Percentiles rank a stretch among this genome's conserved stretches.
phyloP scores from a whole-genome alignment of 2,329 filamentous ascomycete genomes.

The Magnaporthiopsis incrustans region DNA sequence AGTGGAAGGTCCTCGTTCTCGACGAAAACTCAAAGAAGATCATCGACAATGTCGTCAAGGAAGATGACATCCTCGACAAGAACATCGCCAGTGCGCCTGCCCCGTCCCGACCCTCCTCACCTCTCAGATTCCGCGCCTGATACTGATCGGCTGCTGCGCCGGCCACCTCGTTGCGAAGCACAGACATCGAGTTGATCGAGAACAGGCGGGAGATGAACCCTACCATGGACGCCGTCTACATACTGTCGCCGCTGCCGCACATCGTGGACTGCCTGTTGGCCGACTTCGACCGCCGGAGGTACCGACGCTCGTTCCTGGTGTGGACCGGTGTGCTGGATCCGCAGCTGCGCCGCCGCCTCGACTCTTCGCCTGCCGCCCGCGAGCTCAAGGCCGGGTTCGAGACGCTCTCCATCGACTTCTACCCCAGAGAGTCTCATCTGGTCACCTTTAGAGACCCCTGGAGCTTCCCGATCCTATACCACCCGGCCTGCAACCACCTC shows the following conservation, averaged over 20 bases:
- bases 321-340: conserved; percentile 76
- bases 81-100: conserved; percentile 77
- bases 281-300: conserved; percentile 79
- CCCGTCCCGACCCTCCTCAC: conserved; percentile 1
- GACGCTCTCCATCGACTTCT: conserved; percentile 81
- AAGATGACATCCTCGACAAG: conserved; percentile 94
- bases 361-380: conserved; percentile 59
- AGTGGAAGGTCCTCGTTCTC: conserved; percentile 97
- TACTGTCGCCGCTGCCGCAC: conserved; percentile 77
- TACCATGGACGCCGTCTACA: conserved; percentile 90
- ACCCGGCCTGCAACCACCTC: conserved; percentile 79
- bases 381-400: conserved; percentile 73
- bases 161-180: conserved; percentile 11
- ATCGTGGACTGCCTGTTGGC: conserved; percentile 91
- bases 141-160: conserved; percentile 1
- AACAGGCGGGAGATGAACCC: conserved; percentile 73
- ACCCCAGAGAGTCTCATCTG: conserved; percentile 82
- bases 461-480: conserved; percentile 90
- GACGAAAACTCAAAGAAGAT: conserved; percentile 79
- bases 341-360: conserved; percentile 63
- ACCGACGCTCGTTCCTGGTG: conserved; percentile 70
- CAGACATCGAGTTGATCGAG: conserved; percentile 93
- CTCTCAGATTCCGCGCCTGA: background rate
- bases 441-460: conserved; percentile 89
- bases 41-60: conserved; percentile 82